Base-by-base conservation (phyloP, 2,329 filamentous ascomycete genomes). In the Fusarium hainanense region DNA sequence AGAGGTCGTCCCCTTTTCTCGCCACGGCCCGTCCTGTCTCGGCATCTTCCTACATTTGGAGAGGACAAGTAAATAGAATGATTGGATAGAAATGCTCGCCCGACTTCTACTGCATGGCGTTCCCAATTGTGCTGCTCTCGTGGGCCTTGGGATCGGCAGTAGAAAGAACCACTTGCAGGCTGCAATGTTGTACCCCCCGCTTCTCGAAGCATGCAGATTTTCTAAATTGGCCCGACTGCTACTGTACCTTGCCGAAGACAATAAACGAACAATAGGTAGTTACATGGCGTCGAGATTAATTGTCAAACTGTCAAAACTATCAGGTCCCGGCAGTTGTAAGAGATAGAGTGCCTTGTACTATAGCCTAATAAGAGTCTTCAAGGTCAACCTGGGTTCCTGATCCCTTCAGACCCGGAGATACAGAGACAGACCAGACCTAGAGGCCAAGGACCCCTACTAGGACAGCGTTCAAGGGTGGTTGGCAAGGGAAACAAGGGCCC, bases 181-280 rank as follows among this genome's bases (percentile, higher is more conserved):
- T 32, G 34, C 34, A 37, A 37, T 54, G 27, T 25, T 49, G 30
- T 41, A 50, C 64, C 67, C 67, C 66, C 66, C 68, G 67, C 68
- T 70, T 70, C 68, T 70, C 67, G 67, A 70, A 70, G 68, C 67
- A 60, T 70, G 48, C 21, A 20, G 34, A 47, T 41, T 51, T 61
- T 30, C 52, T 34, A 28, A 46, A 40, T 40, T 54, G 25, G 41
- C n/a, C 43, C 43, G 34, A 37, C 18, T 37, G 34, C 34, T 37
- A 37, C 34, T 37, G 34, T 37, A 37, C 34, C 34, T 37, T 37
- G 34, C 34, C 34, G 18, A 37, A 37, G 34, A 37, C 34, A 37
- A 37, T n/a, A n/a, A 37, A 37, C 34, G 34, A 37, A 37, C 18
- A 37, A 37, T 10, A 28, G 25, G 25, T 27, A 34, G 18, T 37